Evolutionary conservation across 2,329 filamentous ascomycete genomes (phyloP), one percentile per base, ranked within the genome.

Genomic region (Iodosphaeria phyllophila): DNA sequence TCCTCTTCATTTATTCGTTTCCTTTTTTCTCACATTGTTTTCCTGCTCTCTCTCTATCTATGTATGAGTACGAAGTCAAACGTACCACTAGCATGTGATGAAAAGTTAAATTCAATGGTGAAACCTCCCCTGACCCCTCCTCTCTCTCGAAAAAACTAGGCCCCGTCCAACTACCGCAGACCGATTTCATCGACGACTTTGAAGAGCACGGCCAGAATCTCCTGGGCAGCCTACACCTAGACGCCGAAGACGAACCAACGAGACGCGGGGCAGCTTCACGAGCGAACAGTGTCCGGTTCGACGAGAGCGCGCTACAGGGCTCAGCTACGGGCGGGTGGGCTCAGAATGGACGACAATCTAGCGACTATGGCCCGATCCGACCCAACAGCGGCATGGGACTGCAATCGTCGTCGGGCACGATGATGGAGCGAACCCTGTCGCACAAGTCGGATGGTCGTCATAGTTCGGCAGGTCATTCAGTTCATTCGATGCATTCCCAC

Each of bases 241-340:
- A 92, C 34, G 65, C 74, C 5, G 84, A 92, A 32, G 83, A 95
- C 33, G 77, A 84, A 43, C 78, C 78, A 16, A 73, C 82, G 29
- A 71, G 82, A 18, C 69, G 86, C 33, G 80, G 89, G 27, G 80
- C 79, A 12, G 76, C 82, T 11, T 98, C 89, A 11, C 68, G 89
- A 38, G 86, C 89, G 23, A 95, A 95, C 46, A 95, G 89, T 43
- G 89, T 98, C 37, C 78, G 89, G 18, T 98, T 98, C 41, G 89
- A 95, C 43, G 86, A 95, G 46, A 92, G 82, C 42, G 84, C 86
- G 9, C 71, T 92, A 38, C 83, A 92, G 39, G 77, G 80, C 23
- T 83, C 68, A 6, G n/a, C n/a, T n/a, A n/a, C n/a, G n/a, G n/a
- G n/a, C n/a, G 66, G 83, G 46, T 91, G 89, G 68, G 74, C 74